These are phyloP conservation scores for Grosmannia serpens DNA, from an alignment of 2,329 filamentous ascomycete species.

Conservation along the genomic window DNA sequence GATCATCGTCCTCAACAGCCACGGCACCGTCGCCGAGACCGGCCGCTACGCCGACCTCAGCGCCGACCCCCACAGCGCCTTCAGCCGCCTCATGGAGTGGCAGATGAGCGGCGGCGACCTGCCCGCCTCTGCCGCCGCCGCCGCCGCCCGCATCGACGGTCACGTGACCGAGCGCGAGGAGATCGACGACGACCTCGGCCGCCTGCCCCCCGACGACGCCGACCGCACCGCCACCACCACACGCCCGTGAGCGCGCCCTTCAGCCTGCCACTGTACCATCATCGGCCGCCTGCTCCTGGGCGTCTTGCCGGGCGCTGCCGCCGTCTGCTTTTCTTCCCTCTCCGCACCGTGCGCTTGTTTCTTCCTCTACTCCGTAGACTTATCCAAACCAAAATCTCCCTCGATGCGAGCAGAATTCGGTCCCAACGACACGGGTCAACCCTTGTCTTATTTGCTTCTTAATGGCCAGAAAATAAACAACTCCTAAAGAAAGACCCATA, in stretches of 20 bases:
- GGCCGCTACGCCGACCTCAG: slow-evolving; percentile 74
- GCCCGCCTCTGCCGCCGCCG: slow-evolving; percentile 18
- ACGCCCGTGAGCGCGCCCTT: background rate
- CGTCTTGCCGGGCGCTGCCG: background rate
- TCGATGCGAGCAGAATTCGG: background rate
- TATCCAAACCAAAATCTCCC: background rate
- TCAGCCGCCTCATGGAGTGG: slow-evolving; percentile 97
- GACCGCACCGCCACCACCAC: slow-evolving; percentile 11
- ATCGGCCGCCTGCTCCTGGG: background rate
- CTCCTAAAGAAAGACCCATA: background rate
- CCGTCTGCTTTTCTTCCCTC: background rate
- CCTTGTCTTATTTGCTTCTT: background rate
- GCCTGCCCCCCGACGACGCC: slow-evolving; percentile 26
- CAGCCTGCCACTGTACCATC: background rate
- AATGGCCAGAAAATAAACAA: background rate
- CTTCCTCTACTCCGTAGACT: no score
- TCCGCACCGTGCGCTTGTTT: background rate
- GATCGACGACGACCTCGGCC: slow-evolving; percentile 38
- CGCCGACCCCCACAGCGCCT: slow-evolving; percentile 64
- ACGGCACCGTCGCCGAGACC: slow-evolving; percentile 84
- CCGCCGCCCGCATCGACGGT: slow-evolving; percentile 21
- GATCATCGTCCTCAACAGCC: slow-evolving; percentile 79
- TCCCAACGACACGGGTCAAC: background rate
- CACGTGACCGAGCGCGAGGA: slow-evolving; percentile 41
- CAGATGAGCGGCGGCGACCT: slow-evolving; percentile 81